These are phyloP conservation scores for Metschnikowia shivogae DNA, from an alignment of 805 yeast genomes.

Conservation along the genomic window DNA sequence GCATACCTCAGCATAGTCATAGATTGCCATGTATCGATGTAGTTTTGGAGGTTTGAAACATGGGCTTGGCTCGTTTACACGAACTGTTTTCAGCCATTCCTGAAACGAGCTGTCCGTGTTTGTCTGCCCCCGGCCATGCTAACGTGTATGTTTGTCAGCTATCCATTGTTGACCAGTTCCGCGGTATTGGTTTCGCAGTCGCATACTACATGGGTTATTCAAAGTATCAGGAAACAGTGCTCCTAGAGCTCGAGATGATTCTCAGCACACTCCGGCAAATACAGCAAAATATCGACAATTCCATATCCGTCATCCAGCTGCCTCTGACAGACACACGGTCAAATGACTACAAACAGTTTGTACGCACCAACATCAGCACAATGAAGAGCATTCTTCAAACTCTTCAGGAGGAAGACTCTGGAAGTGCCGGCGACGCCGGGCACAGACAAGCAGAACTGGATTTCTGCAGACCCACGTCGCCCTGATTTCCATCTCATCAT, in stretches of 20 bases:
- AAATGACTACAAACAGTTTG: slow-evolving; percentile 15
- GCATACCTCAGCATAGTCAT: slow-evolving; percentile 2
- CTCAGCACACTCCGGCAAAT: slow-evolving; percentile 29
- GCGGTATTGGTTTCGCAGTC: not conserved
- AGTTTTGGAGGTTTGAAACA: no score
- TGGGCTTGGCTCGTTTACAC: no score
- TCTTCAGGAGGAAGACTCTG: slow-evolving; percentile 5
- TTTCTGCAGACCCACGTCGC: no score
- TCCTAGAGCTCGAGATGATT: slow-evolving; percentile 33
- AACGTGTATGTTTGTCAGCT: no score
- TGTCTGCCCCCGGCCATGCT: no score
- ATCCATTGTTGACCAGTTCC: no score
- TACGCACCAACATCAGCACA: slow-evolving; percentile 17
- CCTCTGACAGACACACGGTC: not conserved
- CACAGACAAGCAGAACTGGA: no score
- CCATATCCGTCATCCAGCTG: slow-evolving; percentile 21
- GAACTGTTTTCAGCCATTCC: no score
- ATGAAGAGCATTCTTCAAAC: slow-evolving; percentile 17
- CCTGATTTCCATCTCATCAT: no score
- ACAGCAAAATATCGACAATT: slow-evolving; percentile 23
- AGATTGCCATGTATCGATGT: not conserved
- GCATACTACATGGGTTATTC: not conserved
- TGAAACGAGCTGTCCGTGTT: no score
- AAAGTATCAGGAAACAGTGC: slow-evolving; percentile 22
- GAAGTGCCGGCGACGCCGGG: no score